Base-by-base conservation (phyloP, 2,329 filamentous ascomycete species). In the Albifimbria verrucaria region DNA sequence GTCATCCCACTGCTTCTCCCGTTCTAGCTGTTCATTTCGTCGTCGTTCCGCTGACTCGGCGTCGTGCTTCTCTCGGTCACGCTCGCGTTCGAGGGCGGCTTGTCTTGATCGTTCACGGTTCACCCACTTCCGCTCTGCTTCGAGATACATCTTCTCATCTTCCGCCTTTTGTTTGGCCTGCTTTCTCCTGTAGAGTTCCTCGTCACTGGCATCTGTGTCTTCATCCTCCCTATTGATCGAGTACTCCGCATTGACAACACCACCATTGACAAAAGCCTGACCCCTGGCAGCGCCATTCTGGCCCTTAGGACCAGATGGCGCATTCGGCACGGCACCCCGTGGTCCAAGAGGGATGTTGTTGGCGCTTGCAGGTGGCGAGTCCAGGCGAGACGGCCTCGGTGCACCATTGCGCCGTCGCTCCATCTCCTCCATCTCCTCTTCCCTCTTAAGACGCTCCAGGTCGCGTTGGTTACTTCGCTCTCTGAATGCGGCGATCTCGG, bases 401-500 rank as follows among this genome's bases (percentile, higher is more conserved):
- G 63, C 78, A 12, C 83, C 83, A 62, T 88, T 91, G 17, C 90
- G 82, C 59, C 85, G 83, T 43, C 92, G 82, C 69, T 97, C 92
- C 68, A 87, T 80, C 52, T 90, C 88, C 67, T 97, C 94, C 61
- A 96, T 85, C 67, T 97, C 93, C 68, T 99, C 94, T 70, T 99
- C 94, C 44, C 88, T 81, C 65, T 87, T 86, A 32, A 96, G 74
- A 3, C 94, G 88, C 70, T 99, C 94, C 65, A 95, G 75, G 66
- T 99, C 94, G 39, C 93, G 82, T 56, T 89, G 85, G 55, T 86
- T 96, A 61, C 93, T 97, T 20, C 93, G 83, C 60, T 99, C 94
- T 59, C 94, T 83, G 76, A 99, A 99, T 0, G 92, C 90, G 0
- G 91, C 87, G 63, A 99, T 99, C 68, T 99, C 95, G 53, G 88